Evolutionary conservation across 2,329 filamentous ascomycete genomes (phyloP).

Genomic region (Didymella glomerata): DNA sequence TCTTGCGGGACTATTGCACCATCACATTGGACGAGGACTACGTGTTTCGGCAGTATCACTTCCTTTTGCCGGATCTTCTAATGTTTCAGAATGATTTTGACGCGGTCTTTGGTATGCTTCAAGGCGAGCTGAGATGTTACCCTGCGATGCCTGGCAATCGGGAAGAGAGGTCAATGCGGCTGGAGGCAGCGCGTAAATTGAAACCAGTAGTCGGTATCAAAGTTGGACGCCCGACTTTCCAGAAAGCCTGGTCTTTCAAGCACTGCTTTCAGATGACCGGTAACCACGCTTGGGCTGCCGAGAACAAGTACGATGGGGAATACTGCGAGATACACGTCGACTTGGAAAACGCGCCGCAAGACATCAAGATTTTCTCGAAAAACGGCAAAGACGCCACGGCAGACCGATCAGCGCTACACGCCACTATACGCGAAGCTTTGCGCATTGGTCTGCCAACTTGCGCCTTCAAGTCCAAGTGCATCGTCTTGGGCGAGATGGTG

Average conservation of each 20-base stretch:
- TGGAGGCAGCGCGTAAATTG: constrained; percentile 51
- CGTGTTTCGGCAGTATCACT: constrained; percentile 70
- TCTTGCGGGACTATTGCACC: constrained; percentile 79
- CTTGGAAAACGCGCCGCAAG: constrained; percentile 61
- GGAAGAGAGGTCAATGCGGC: constrained; percentile 44
- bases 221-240: constrained; percentile 56
- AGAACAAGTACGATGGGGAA: constrained; percentile 86
- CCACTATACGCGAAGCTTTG: constrained; percentile 70
- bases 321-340: constrained; percentile 88
- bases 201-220: constrained; percentile 55
- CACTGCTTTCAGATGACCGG: constrained; percentile 74
- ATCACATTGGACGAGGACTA: constrained; percentile 67
- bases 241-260: constrained; percentile 66
- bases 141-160: constrained; percentile 48
- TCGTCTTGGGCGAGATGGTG: constrained; percentile 83
- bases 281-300: constrained; percentile 72
- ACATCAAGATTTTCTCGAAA: constrained; percentile 87
- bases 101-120: constrained; percentile 65
- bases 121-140: constrained; percentile 51
- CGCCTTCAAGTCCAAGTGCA: constrained; percentile 70
- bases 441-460: constrained; percentile 67
- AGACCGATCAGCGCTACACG: constrained; percentile 71
- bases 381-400: constrained; percentile 87
- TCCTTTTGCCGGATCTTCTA: constrained; percentile 73
- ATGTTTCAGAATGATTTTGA: constrained; percentile 74